phyloP scores from a whole-genome alignment of 768 basidiomycete genomes.

The Calocybe indica region DNA sequence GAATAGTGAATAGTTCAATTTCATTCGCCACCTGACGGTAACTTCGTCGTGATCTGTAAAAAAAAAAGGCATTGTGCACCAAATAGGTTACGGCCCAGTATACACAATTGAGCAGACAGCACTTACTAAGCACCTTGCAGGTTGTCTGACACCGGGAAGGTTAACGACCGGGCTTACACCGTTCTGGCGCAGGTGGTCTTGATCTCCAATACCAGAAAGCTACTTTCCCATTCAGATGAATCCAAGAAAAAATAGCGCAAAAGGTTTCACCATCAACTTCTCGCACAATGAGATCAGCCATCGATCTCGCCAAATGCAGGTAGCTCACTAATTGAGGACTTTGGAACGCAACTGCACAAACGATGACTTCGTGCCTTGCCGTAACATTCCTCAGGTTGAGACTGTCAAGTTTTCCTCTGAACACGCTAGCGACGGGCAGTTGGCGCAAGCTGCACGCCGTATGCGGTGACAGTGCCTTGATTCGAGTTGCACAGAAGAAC shows the following conservation, averaged over 20 bases:
- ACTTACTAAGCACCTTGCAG: slow-evolving; percentile 20
- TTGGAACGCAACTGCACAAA: slow-evolving; percentile 23
- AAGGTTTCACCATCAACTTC: no score
- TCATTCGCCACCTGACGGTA: slow-evolving; percentile 21
- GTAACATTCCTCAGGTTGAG: slow-evolving; percentile 14
- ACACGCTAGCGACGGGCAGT: slow-evolving; percentile 20
- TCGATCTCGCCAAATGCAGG: not conserved
- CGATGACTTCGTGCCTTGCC: slow-evolving; percentile 19
- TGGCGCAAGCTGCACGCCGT: slow-evolving; percentile 19
- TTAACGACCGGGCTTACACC: slow-evolving; percentile 22
- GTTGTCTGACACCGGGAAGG: slow-evolving; percentile 32
- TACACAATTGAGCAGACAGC: not conserved
- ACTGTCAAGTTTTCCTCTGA: slow-evolving; percentile 14
- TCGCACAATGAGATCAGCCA: not conserved
- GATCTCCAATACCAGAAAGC: slow-evolving; percentile 30
- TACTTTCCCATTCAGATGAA: not conserved
- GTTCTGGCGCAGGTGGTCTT: slow-evolving; percentile 13
- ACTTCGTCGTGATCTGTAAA: slow-evolving; percentile 25
- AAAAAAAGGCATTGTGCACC: no score
- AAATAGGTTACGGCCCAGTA: no score
- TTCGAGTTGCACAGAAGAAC: slow-evolving; percentile 14
- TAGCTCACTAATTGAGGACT: slow-evolving; percentile 20
- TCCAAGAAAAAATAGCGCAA: not conserved
- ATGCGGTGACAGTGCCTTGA: slow-evolving; percentile 9
- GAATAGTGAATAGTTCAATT: slow-evolving; percentile 20